Base-by-base conservation (phyloP, 106 monocot genomes). In the Vanilla planifolia region DNA sequence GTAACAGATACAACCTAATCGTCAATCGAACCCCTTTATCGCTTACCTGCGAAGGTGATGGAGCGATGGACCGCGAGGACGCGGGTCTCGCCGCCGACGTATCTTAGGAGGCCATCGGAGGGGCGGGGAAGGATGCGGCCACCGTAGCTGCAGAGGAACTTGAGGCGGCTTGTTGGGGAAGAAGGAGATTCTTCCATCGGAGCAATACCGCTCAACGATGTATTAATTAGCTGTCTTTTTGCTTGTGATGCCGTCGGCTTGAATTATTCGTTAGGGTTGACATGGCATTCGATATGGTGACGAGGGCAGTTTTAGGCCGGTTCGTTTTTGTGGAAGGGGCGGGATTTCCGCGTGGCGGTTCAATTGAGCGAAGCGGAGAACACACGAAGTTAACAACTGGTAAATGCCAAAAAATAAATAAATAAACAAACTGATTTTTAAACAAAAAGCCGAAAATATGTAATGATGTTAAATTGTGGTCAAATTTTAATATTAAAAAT, bases 61-160 rank as follows among this genome's bases (percentile, higher is more conserved):
- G 69, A 57, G 28, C 79, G 76, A 35, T 75, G 79, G 41, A 79
- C 76, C 17, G 73, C 68, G 30, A 85, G 32, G 23, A 79, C 62
- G 0, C 84, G 84, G 1, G 76, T 79, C 44, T 85, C 84, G 3
- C 84, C 84, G 20, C 79, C 84, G 37, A 79, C 75, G 56, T 85
- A 85, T 53, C 69, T 72, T 32, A 85, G 76, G 14, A 61, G 60
- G 17, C 79, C 76, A 51, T 85, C 84, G 0, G 69, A 62, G 5
- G 79, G 79, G 43, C 79, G 84, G 23, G 84, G 84, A 3, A 85
- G 66, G 55, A 85, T 79, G 61, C 60, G 69, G 41, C 84, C 84
- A 6, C 84, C 84, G 43, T 62, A 79, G 79, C 84, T 79, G 68
- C 76, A 85, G 5, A 76, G 60, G 50, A 79, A 68, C 68, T 85